Base-by-base conservation (phyloP, 2,329 filamentous ascomycete genomes). In the Hypoxylon sp. region DNA sequence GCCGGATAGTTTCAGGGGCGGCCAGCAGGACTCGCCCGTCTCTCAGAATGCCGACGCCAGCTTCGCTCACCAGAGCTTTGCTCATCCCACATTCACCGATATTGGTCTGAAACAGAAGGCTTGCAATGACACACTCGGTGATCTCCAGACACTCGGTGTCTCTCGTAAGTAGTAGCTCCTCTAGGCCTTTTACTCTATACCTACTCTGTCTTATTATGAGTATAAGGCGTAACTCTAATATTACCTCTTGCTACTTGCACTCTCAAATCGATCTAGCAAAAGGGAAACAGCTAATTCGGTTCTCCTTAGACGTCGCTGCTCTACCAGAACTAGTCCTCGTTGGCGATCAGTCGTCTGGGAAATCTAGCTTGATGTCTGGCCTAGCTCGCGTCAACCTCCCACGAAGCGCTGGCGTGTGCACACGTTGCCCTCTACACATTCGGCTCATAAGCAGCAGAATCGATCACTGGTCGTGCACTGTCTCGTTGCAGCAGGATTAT, bases 271-370 rank as follows among this genome's bases (percentile, higher is more conserved):
- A 7, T 30, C n/a, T 9, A 21, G 5, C 21, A 23, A 55, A 17
- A 2, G 6, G 6, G 6, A 23, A 2, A 23, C 0, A 41, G 4
- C 58, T 70, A 21, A 70, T 14, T 32, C 34, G 14, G 13, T 49
- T 9, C 28, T 32, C 25, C 21, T 30, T 28, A 70, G 68, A 91
- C 17, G 86, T 89, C 3, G 87, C 93, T 0, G 87, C 88, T 0
- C 82, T 97, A 0, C 93, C 94, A 0, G 93, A 93, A 72, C 89
- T 97, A 9, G 91, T 95, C 5, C 87, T 97, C 0, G 89, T 97
- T 0, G 94, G 94, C 0, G 93, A 97, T 52, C 94, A 97, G 74
- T 92, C 89, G 0, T 91, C 93, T 0, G 94, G 94, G 0, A 97
- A 97, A 76, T 93, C 90, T 0, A 93, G 73, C 38, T 57, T 78